These are phyloP conservation scores for Eryngium alpinum DNA, from an alignment of 140 eudicot genomes.

Conservation along the genomic window DNA sequence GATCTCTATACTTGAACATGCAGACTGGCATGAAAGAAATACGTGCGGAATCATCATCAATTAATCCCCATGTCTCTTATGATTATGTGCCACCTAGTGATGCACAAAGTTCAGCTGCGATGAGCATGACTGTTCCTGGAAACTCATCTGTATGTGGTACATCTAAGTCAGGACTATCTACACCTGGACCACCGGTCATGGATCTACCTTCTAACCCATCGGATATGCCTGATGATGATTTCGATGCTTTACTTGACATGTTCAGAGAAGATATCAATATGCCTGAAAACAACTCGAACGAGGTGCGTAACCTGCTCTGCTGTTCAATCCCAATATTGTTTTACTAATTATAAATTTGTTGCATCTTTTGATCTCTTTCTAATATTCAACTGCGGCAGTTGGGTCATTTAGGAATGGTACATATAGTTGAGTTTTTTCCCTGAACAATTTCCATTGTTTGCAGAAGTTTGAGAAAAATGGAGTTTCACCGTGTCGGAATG, in stretches of 20 bases:
- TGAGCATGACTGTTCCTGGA: not conserved
- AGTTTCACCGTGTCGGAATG: conserved; percentile 11
- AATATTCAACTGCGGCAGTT: no score
- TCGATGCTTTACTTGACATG: conserved; percentile 21
- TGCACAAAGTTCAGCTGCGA: not conserved
- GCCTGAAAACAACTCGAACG: conserved; percentile 4
- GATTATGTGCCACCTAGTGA: conserved; percentile 1
- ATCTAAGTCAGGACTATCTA: conserved; percentile 1
- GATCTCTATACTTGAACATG: not conserved
- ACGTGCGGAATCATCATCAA: not conserved
- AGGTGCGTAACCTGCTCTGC: not conserved
- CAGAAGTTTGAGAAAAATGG: not conserved
- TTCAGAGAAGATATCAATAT: conserved; percentile 26
- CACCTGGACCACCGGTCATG: not conserved
- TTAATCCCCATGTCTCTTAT: not conserved
- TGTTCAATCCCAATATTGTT: not conserved
- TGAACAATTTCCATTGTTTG: not conserved
- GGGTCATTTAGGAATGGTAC: no score
- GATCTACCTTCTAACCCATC: not conserved
- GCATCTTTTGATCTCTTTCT: no score
- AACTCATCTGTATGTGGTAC: not conserved
- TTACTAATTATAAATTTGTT: not conserved
- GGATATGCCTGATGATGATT: conserved; percentile 26
- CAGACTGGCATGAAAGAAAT: conserved; percentile 3
- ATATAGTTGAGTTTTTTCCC: no score